Evolutionary conservation across 768 basidiomycete genomes (phyloP).

Genomic region (Lyophyllum semitale): DNA sequence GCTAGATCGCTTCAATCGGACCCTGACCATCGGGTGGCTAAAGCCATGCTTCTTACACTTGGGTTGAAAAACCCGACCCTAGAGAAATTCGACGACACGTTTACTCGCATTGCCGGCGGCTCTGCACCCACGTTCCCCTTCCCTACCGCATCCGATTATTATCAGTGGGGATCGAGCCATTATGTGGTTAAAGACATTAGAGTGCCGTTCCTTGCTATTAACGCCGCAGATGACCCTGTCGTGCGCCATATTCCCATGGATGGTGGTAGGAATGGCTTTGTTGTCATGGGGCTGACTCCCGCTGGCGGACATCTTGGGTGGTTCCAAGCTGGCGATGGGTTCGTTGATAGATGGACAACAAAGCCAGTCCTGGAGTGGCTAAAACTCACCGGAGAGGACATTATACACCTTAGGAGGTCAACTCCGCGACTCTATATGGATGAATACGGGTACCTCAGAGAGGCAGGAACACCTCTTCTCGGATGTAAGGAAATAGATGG

Average conservation of each 20-base stretch:
- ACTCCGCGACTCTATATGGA: slow-evolving; percentile 40
- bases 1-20: slow-evolving; percentile 45
- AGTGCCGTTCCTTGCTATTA: slow-evolving; percentile 77
- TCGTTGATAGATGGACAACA: slow-evolving; percentile 64
- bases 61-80: slow-evolving; percentile 55
- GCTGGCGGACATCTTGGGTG: slow-evolving; percentile 83
- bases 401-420: slow-evolving; percentile 35
- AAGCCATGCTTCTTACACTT: slow-evolving; percentile 46
- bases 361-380: slow-evolving; percentile 76
- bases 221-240: slow-evolving; percentile 78
- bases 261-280: slow-evolving; percentile 50
- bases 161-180: slow-evolving; percentile 60
- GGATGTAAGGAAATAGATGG: slow-evolving; percentile 61
- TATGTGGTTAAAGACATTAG: slow-evolving; percentile 56
- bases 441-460: slow-evolving; percentile 61
- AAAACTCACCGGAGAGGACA: slow-evolving; percentile 52
- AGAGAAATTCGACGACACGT: slow-evolving; percentile 57
- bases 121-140: slow-evolving; percentile 57
- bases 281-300: slow-evolving; percentile 61
- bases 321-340: slow-evolving; percentile 57
- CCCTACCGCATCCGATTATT: slow-evolving; percentile 46
- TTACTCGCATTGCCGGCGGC: slow-evolving; percentile 74
- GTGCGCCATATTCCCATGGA: slow-evolving; percentile 64
- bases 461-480: slow-evolving; percentile 55
- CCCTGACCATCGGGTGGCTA: slow-evolving; percentile 51